These are phyloP conservation scores for Aspergillus nidulans DNA, from an alignment of 495 filamentous ascomycete species.

Conservation along the genomic window DNA sequence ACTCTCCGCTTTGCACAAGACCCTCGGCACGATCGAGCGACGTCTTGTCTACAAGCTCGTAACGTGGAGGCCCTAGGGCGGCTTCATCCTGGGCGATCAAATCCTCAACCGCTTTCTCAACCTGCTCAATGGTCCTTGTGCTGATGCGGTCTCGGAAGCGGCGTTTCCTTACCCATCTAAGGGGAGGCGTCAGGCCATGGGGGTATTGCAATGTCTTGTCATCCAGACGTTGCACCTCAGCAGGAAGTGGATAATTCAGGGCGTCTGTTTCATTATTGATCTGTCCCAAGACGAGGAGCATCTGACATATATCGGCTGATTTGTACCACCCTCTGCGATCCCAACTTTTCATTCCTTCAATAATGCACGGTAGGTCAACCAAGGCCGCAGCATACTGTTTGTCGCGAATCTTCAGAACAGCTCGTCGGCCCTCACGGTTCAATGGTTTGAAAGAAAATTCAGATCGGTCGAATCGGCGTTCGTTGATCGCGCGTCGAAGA, in stretches of 20 bases:
- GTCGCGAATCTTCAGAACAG: slow-evolving; percentile 63
- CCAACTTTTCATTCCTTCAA: slow-evolving; percentile 96
- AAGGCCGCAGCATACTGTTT: slow-evolving; percentile 73
- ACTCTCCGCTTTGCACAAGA: slow-evolving; percentile 36
- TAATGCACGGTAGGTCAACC: slow-evolving; percentile 85
- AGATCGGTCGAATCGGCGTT: slow-evolving; percentile 65
- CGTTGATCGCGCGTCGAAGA: slow-evolving; percentile 63
- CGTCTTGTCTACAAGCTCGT: slow-evolving; percentile 61
- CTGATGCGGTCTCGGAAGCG: slow-evolving; percentile 76
- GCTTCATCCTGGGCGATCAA: slow-evolving; percentile 64
- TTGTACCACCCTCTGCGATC: slow-evolving; percentile 91
- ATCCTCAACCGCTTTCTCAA: slow-evolving; percentile 75
- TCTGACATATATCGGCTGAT: slow-evolving; percentile 89
- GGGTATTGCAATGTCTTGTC: slow-evolving; percentile 69
- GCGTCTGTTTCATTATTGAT: slow-evolving; percentile 72
- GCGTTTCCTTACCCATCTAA: slow-evolving; percentile 78
- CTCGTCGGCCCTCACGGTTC: slow-evolving; percentile 67
- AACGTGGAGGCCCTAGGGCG: slow-evolving; percentile 51
- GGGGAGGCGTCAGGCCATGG: slow-evolving; percentile 87
- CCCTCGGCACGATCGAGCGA: slow-evolving; percentile 49
- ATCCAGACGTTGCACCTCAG: slow-evolving; percentile 56
- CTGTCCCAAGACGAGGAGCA: slow-evolving; percentile 75
- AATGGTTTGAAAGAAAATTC: slow-evolving; percentile 76
- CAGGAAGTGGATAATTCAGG: slow-evolving; percentile 58
- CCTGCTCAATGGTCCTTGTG: slow-evolving; percentile 81